Base-by-base conservation (phyloP, 2,329 filamentous ascomycete genomes). In the Venturia oleaginea region DNA sequence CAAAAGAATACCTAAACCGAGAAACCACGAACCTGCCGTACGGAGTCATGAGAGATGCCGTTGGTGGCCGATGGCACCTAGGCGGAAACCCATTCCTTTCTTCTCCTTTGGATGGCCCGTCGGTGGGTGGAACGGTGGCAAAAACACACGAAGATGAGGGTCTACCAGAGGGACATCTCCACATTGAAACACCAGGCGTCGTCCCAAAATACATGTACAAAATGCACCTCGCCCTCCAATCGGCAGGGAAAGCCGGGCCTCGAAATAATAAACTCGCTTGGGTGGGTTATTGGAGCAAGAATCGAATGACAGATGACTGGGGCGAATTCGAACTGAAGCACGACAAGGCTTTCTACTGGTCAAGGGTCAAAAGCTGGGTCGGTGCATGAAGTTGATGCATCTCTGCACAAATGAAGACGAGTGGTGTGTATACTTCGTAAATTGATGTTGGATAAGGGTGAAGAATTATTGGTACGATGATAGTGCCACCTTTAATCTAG, bases 281-380 rank as follows among this genome's bases (percentile, higher is more conserved):
- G 93, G 88, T 89, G 70, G 88, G 89, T 0, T 97, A 92, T 73
- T 96, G 91, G 85, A 93, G 88, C 77, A 93, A 95, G 73, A 96
- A 97, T 73, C 84, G 84, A 69, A 75, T 96, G 71, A 96, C 91
- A 8, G 92, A 96, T 73, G 92, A 97, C 75, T 94, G 90, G 89
- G 90, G 82, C 4, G 88, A 90, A 76, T 97, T 97, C 75, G 79
- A 78, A 1, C 70, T 87, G 69, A 83, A 82, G 71, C 85, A 88
- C 70, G 83, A 87, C 73, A 76, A 80, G 66, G 76, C 83, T 1
- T 87, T 82, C 71, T 84, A 84, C 66, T 88, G 84, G 77, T 82
- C 81, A 68, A 73, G 85, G 48, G 85, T 88, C 5, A 83, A 78
- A 71, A 85, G 84, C 51, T 87, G 59, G 59, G 59, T 27, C 10